Evolutionary conservation across 257 asterid genomes (phyloP).

Genomic region (Solanum chaucha): DNA sequence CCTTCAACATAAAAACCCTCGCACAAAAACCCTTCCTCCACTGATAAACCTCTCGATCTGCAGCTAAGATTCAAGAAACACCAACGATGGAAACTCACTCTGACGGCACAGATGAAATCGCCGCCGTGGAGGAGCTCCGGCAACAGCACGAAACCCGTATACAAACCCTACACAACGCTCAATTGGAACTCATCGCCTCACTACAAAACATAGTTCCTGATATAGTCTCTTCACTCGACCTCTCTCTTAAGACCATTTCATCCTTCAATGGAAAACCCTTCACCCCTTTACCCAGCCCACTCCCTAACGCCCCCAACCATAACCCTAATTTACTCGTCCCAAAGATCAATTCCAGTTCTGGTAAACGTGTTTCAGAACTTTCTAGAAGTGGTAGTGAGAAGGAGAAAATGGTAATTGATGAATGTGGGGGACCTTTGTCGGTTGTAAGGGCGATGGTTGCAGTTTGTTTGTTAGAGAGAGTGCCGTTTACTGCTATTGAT

Average conservation of each 20-base stretch:
- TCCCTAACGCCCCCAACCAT: slow-evolving; percentile 44
- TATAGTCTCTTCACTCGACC: slow-evolving; percentile 81
- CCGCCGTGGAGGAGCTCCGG: slow-evolving; percentile 46
- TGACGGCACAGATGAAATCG: slow-evolving; percentile 37
- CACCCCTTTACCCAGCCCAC: slow-evolving; percentile 56
- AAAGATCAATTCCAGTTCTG: slow-evolving; percentile 15
- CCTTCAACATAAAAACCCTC: neutral
- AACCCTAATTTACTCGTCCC: slow-evolving; percentile 12
- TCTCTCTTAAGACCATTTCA: slow-evolving; percentile 67
- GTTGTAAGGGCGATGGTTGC: slow-evolving; percentile 89
- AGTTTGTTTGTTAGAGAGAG: slow-evolving; percentile 72
- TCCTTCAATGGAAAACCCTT: slow-evolving; percentile 45
- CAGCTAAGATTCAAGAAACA: neutral
- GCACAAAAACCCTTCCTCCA: neutral
- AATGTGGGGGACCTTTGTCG: slow-evolving; percentile 57
- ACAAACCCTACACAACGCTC: slow-evolving; percentile 55
- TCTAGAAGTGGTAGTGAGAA: slow-evolving; percentile 16
- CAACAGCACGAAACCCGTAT: slow-evolving; percentile 66
- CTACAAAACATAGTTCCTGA: slow-evolving; percentile 70
- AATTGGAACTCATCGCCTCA: slow-evolving; percentile 75
- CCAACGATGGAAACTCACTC: slow-evolving; percentile 41
- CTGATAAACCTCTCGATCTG: neutral
- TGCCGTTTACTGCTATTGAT: slow-evolving; percentile 69
- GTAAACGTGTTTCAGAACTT: slow-evolving; percentile 11
- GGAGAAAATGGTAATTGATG: slow-evolving; percentile 46